phyloP scores from a whole-genome alignment of 345 rosid species.

The Euphorbia pulcherrima region DNA sequence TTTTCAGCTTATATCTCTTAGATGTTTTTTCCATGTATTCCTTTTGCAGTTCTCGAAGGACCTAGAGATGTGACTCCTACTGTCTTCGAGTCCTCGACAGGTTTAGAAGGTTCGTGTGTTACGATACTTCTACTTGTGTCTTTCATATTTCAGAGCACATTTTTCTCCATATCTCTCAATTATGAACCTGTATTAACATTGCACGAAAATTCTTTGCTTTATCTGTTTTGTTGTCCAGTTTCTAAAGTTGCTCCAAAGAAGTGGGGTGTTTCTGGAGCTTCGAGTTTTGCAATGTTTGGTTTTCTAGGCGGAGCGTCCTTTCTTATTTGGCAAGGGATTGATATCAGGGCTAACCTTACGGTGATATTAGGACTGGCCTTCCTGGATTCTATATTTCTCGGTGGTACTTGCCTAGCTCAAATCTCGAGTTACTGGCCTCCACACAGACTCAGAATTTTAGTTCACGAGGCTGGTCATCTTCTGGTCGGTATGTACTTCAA shows the following conservation, averaged over 20 bases:
- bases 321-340: slow-evolving; percentile 73
- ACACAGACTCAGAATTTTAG: slow-evolving; percentile 65
- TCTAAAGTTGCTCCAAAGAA: slow-evolving; percentile 75
- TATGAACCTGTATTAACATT: too few species aligned
- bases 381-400: slow-evolving; percentile 66
- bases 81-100: slow-evolving; percentile 68
- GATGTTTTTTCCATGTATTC: neutral
- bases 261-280: slow-evolving; percentile 74
- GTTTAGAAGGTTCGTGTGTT: slow-evolving; percentile 61
- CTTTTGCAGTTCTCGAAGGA: slow-evolving; percentile 71
- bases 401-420: slow-evolving; percentile 82
- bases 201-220: neutral
- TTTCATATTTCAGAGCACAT: neutral
- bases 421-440: slow-evolving; percentile 96
- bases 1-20: neutral
- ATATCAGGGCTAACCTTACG: slow-evolving; percentile 68
- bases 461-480: slow-evolving; percentile 97
- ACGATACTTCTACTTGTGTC: neutral
- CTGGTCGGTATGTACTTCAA: slow-evolving; percentile 49
- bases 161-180: too few species aligned
- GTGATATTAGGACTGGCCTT: slow-evolving; percentile 59
- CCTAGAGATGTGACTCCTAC: slow-evolving; percentile 74
- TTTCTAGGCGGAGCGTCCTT: slow-evolving; percentile 63
- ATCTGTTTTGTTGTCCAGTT: slow-evolving; percentile 33
- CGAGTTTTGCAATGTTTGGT: slow-evolving; percentile 49